Evolutionary conservation across 2,329 filamentous ascomycete genomes (phyloP).

Genomic region (Neofusicoccum laricinum): DNA sequence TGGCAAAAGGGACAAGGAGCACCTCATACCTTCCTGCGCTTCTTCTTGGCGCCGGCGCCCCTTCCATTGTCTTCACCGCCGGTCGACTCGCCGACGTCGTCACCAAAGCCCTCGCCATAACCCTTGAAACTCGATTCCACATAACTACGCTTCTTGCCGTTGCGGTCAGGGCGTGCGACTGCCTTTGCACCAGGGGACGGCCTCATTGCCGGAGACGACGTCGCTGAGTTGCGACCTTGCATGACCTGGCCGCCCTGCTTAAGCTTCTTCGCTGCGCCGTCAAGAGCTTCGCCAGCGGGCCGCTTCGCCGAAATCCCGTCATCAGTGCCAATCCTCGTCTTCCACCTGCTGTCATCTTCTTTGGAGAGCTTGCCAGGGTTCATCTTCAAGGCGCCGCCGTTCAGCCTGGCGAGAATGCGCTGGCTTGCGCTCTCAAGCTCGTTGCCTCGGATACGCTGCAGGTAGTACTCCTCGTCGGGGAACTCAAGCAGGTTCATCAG

Average conservation of each 20-base stretch:
- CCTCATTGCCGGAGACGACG: conserved; percentile 41
- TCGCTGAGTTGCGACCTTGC: conserved; percentile 30
- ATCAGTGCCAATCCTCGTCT: conserved; percentile 44
- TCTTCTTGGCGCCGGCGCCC: conserved; percentile 25
- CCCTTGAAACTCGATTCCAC: conserved; percentile 72
- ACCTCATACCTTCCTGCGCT: conserved; percentile 30
- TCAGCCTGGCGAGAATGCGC: conserved; percentile 34
- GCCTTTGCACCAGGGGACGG: background rate
- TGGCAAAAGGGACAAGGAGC: conserved; percentile 5
- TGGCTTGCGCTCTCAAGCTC: conserved; percentile 32
- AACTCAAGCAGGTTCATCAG: conserved; percentile 35
- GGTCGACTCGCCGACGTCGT: conserved; percentile 67
- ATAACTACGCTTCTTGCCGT: conserved; percentile 72
- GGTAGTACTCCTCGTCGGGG: conserved; percentile 41
- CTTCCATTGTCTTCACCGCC: conserved; percentile 63
- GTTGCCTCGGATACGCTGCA: conserved; percentile 38
- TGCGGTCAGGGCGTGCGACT: conserved; percentile 60
- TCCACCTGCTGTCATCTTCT: conserved; percentile 41
- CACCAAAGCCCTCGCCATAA: conserved; percentile 68
- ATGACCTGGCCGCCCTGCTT: conserved; percentile 22
- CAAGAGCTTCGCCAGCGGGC: conserved; percentile 2
- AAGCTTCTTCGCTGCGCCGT: conserved; percentile 25
- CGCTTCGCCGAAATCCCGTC: conserved; percentile 34
- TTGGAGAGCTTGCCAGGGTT: conserved; percentile 41
- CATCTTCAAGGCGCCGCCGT: conserved; percentile 40